Conservation (phyloP, 345 rosid genomes). For the Eucalyptus marginata region DNA sequence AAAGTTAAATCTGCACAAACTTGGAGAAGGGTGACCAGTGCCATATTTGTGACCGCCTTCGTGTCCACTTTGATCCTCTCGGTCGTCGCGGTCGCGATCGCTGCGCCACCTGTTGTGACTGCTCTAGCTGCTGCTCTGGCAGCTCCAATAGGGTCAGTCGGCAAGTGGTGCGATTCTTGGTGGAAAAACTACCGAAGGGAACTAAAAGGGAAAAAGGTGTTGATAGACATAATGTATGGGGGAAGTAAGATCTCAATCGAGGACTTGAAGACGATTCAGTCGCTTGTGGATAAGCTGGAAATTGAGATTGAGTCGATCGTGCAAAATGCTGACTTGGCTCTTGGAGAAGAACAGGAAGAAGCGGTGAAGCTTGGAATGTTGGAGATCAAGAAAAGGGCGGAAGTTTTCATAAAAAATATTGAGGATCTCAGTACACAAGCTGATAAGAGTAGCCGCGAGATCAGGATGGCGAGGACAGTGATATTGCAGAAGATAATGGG, state of each 20-base stretch:
- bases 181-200: conserved; percentile 52
- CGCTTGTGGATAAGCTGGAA: conserved; percentile 37
- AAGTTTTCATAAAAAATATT: conserved; percentile 30
- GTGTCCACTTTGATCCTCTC: conserved; percentile 63
- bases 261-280: conserved; percentile 50
- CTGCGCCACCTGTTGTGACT: conserved; percentile 60
- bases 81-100: conserved; percentile 72
- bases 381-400: conserved; percentile 71
- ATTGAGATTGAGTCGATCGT: conserved; percentile 38
- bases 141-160: conserved; percentile 56
- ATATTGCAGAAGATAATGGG: conserved; percentile 46
- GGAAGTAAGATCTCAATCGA: conserved; percentile 27
- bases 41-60: conserved; percentile 60
- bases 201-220: conserved; percentile 32
- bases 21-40: conserved; percentile 69
- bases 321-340: conserved; percentile 37
- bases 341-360: conserved; percentile 29
- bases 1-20: conserved; percentile 32
- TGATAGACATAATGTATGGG: conserved; percentile 16
- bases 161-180: conserved; percentile 62
- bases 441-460: conserved; percentile 40
- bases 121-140: conserved; percentile 64
- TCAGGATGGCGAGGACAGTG: conserved; percentile 52
- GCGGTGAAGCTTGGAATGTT: conserved; percentile 50
- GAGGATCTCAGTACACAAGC: conserved; percentile 55